Percentiles rank a stretch among this genome's conserved stretches.
These are phyloP conservation scores for Wallacemonas sp. DNA, from an alignment of 208 protist species.

Conservation along the genomic window DNA sequence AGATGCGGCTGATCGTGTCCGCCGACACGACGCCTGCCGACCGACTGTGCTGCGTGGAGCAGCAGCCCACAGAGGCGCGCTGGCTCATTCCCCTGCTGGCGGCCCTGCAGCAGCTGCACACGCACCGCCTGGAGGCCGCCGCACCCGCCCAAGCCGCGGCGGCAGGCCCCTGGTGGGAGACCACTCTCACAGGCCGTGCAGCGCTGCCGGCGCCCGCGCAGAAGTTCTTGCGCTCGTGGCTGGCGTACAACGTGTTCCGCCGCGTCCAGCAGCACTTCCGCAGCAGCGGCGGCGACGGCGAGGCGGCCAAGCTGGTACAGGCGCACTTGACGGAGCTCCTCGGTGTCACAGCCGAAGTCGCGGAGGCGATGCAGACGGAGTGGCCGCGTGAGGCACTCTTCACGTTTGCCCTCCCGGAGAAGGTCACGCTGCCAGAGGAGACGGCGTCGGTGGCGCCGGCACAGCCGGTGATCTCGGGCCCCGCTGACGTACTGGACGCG, in stretches of 20 bases:
- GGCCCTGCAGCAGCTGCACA: not conserved
- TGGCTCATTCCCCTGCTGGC: not conserved
- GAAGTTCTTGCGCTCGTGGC: slow-evolving; percentile 9
- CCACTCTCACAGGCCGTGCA: not conserved
- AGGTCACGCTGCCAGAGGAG: too few relatives aligned
- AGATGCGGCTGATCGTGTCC: not conserved
- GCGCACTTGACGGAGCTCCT: not conserved
- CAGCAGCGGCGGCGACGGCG: not conserved
- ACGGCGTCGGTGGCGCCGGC: too few relatives aligned
- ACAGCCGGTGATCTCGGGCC: not conserved
- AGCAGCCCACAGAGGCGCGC: not conserved
- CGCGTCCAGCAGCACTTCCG: not conserved
- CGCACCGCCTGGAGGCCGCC: slow-evolving; percentile 1
- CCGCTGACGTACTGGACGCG: not conserved
- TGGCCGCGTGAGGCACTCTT: not conserved
- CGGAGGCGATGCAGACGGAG: not conserved
- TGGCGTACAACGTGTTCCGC: slow-evolving; percentile 8
- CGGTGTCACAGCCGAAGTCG: not conserved
- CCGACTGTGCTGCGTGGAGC: slow-evolving; percentile 1
- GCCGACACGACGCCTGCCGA: not conserved
- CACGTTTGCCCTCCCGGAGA: not conserved
- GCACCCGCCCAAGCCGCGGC: not conserved
- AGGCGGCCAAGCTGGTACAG: not conserved
- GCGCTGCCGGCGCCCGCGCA: not conserved
- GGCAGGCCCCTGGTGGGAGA: not conserved